Conservation (phyloP, 139 green algal genomes). For the Chlamydomonas eustigma region DNA sequence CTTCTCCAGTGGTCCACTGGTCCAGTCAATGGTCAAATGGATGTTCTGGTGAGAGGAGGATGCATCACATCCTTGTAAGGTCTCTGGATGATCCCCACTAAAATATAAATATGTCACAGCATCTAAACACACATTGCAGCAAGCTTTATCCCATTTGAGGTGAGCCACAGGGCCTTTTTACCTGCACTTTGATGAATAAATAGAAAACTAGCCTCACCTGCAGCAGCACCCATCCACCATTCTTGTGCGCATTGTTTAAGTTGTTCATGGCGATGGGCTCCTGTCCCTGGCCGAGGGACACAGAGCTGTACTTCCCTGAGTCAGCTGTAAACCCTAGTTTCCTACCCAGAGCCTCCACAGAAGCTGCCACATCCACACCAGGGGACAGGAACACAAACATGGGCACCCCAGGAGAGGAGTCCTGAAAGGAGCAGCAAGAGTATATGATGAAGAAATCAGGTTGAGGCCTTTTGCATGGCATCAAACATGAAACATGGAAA, state of each 20-base stretch:
- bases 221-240: constrained; percentile 92
- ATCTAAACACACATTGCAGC: too few species aligned
- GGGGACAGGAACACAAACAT: constrained; percentile 91
- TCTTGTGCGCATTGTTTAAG: constrained; percentile 73
- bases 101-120: too few species aligned
- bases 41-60: too few species aligned
- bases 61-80: too few species aligned
- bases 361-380: constrained; percentile 67
- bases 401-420: constrained; percentile 61
- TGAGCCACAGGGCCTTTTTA: too few species aligned
- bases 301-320: constrained; percentile 64
- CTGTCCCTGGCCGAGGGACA: constrained; percentile 86
- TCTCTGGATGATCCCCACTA: too few species aligned
- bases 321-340: constrained; percentile 75
- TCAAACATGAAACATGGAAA: background rate
- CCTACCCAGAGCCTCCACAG: constrained; percentile 72
- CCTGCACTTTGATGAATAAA: constrained; percentile 82
- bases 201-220: too few species aligned
- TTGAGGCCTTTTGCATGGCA: constrained; percentile 8
- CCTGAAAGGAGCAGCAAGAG: constrained; percentile 30
- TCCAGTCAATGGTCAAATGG: constrained; percentile 82
- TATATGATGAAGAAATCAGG: background rate
- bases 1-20: constrained; percentile 71
- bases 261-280: constrained; percentile 82
- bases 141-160: too few species aligned